Evolutionary conservation across 140 eudicot genomes (phyloP), one percentile per base, ranked within the genome.

Genomic region (Erigeron philadelphicus): DNA sequence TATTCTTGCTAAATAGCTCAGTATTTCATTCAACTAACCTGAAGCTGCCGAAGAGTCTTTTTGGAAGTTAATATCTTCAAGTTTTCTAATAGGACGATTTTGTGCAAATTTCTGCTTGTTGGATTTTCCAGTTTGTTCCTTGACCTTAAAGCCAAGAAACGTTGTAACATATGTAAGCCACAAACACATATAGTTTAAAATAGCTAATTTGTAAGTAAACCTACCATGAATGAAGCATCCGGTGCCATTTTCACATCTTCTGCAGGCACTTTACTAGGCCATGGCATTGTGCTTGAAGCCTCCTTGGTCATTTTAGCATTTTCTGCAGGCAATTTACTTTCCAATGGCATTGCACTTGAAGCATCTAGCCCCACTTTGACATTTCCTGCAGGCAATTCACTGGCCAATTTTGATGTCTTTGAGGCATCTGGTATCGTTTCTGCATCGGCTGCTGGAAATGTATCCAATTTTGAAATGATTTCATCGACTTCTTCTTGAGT

Each of bases 141-240:
- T 75, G 49, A 63, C 83, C 96, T 86, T 77, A 13, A 10, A 73
- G 50, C 62, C 42, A 47, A 69, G 4, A 47, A 64, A 45, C 47
- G 25, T 35, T 77, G 52, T 71, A 16, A 55, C 46, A 65, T 16
- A 46, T 4, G 16, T 4, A 55, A 71, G 11, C 8, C 40, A 12
- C 38, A 21, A 5, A 8, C 48, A 55, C 18, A 21, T 21, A 40
- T 46, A 19, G 41, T 35, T 38, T 38, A 68, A 46, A 43, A 43
- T 17, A 31, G 60, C 40, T 23, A 38, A 72, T 19, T 9, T 67
- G 31, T 57, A 16, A 41, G 31, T 25, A 77, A 18, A 61, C 62
- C 35, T 80, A 85, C 94, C 87, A 40, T 74, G 48, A 42, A 19
- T 18, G 86, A 68, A 67, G 72, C 70, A 76, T 88, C 90, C 58